Percentiles rank a stretch among this genome's conserved stretches.
phyloP scores from a whole-genome alignment of 2,329 filamentous ascomycete genomes.

The Diaporthe sp. region DNA sequence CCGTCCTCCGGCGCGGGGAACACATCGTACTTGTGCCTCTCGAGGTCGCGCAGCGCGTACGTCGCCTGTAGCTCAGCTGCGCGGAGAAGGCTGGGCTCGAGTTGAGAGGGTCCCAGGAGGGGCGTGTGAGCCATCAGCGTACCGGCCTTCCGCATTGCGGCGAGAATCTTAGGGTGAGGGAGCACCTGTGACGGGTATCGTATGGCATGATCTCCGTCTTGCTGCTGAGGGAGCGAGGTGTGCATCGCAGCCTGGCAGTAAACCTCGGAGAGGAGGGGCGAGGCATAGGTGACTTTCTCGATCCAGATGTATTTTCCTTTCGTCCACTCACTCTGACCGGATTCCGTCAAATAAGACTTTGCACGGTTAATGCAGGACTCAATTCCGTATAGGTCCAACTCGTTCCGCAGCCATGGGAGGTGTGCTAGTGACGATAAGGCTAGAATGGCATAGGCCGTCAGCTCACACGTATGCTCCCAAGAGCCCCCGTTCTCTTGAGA shows the following conservation, averaged over 20 bases:
- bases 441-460: not conserved
- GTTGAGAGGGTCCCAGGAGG: not conserved
- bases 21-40: not conserved
- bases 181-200: not conserved
- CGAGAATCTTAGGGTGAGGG: not conserved
- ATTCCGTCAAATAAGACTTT: not conserved
- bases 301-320: constrained; percentile 29
- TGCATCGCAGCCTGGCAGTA: constrained; percentile 33
- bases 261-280: constrained; percentile 15
- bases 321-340: not conserved
- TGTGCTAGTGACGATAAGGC: not conserved
- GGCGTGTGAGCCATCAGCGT: not conserved
- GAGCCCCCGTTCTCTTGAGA: not conserved
- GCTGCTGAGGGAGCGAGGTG: not conserved
- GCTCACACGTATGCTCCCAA: not conserved
- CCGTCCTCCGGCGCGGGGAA: not conserved
- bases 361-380: not conserved
- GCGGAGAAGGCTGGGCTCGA: not conserved
- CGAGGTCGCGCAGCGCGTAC: not conserved
- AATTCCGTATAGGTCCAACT: not conserved
- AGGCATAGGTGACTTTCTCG: constrained; percentile 39
- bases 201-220: no score
- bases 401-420: not conserved
- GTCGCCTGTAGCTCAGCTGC: constrained; percentile 2
- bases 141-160: not conserved